Evolutionary conservation across 305 asterid species (phyloP).

Genomic region (Euphrasia arctica): DNA sequence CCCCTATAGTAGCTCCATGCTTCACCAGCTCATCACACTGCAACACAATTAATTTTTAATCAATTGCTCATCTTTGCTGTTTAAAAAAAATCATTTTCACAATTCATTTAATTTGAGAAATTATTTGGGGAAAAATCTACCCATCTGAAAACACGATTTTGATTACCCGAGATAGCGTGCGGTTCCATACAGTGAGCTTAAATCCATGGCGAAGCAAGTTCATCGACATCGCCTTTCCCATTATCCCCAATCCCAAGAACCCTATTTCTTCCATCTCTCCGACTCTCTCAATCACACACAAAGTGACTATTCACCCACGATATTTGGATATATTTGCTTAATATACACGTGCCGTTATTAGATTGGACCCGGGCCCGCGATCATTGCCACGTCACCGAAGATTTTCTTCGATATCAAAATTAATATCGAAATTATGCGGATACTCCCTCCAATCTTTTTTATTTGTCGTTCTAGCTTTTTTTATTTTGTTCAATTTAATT

Average conservation of each 20-base stretch:
- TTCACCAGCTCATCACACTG: constrained; percentile 92
- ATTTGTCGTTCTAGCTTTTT: too few species aligned
- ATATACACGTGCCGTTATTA: constrained; percentile 10
- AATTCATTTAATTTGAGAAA: too few species aligned
- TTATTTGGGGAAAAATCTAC: background rate
- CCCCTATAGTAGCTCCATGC: constrained; percentile 83
- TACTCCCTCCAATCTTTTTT: too few species aligned
- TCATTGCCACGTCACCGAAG: constrained; percentile 31
- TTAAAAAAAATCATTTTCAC: too few species aligned
- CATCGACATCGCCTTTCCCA: constrained; percentile 95
- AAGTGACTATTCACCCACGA: background rate
- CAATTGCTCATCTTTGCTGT: background rate
- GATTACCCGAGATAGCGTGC: constrained; percentile 77
- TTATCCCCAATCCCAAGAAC: constrained; percentile 86
- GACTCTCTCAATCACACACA: background rate
- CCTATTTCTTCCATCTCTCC: constrained; percentile 72
- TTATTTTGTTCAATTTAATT: too few species aligned
- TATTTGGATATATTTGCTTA: constrained; percentile 3
- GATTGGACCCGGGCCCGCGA: constrained; percentile 23
- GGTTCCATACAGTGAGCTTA: constrained; percentile 96
- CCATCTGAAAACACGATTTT: too few species aligned
- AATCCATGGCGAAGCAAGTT: constrained; percentile 90
- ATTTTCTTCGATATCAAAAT: constrained; percentile 17
- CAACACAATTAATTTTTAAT: constrained; percentile 13
- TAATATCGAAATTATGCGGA: too few species aligned